A percentile compares a stretch with the other conserved stretches of the same genome.
Evolutionary conservation across 495 filamentous ascomycete species (phyloP).

Genomic region (Clohesyomyces aquaticus): DNA sequence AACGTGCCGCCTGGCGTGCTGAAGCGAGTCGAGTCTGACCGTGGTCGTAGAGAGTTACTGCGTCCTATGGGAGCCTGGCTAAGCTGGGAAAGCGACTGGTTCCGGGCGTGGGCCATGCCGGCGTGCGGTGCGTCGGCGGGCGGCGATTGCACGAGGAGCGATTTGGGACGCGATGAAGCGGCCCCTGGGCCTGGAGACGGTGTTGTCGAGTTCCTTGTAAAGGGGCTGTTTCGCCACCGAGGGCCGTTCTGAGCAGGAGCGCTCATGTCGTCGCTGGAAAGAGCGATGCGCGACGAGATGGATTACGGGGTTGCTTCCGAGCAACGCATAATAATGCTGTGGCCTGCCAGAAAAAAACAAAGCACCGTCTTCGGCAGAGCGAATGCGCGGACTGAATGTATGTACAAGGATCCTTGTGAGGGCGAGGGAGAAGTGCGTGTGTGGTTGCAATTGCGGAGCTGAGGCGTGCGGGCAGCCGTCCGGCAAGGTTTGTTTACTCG

Average conservation of each 20-base stretch:
- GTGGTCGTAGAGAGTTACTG: conserved; percentile 52
- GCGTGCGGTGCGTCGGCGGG: conserved; percentile 44
- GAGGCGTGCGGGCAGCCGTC: neutral
- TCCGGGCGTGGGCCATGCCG: conserved; percentile 57
- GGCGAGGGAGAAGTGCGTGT: conserved; percentile 8
- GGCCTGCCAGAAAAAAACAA: neutral
- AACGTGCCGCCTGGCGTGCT: conserved; percentile 72
- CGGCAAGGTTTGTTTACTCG: conserved; percentile 37
- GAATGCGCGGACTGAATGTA: conserved; percentile 15
- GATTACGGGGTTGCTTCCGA: conserved; percentile 10
- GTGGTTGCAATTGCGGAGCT: conserved; percentile 12
- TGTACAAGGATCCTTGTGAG: conserved; percentile 23
- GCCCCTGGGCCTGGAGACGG: conserved; percentile 63
- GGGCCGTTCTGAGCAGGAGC: conserved; percentile 49
- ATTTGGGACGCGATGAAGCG: conserved; percentile 67
- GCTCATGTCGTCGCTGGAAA: conserved; percentile 44
- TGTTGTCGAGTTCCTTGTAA: conserved; percentile 64
- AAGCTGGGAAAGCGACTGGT: conserved; percentile 61
- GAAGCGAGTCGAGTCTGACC: conserved; percentile 65
- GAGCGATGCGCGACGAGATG: conserved; percentile 19
- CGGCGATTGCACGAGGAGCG: conserved; percentile 66
- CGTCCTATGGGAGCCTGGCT: conserved; percentile 41
- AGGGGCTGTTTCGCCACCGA: conserved; percentile 74
- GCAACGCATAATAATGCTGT: conserved; percentile 16
- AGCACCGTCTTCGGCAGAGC: neutral